Evolutionary conservation across 148 eudicot species (phyloP).

Genomic region (Fagopyrum esculentum): DNA sequence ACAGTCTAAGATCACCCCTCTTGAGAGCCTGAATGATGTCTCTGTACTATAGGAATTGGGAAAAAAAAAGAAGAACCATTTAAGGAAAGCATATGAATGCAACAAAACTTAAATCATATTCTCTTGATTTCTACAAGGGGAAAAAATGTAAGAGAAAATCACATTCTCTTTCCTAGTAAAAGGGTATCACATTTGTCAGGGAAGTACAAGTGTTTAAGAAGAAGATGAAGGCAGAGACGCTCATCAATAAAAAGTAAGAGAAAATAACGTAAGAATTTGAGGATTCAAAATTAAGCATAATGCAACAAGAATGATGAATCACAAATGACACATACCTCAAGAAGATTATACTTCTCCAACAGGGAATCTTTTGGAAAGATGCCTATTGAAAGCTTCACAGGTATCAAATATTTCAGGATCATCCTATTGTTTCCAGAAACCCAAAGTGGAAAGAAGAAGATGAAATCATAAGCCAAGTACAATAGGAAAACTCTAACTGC

Average conservation of each 20-base stretch:
- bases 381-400: slow-evolving; percentile 95
- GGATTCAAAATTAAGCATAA: slow-evolving; percentile 3
- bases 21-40: slow-evolving; percentile 68
- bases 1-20: slow-evolving; percentile 85
- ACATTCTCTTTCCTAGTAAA: not conserved
- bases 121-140: not conserved
- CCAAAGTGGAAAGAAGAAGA: slow-evolving; percentile 17
- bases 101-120: not conserved
- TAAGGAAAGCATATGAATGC: not conserved
- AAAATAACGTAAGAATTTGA: not conserved
- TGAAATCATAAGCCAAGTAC: slow-evolving; percentile 4
- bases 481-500: not conserved
- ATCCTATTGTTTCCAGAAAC: slow-evolving; percentile 38
- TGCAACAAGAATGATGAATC: slow-evolving; percentile 1
- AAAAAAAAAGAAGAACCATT: not conserved
- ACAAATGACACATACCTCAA: slow-evolving; percentile 47
- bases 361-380: slow-evolving; percentile 62
- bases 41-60: slow-evolving; percentile 47
- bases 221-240: not conserved
- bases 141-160: not conserved
- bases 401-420: slow-evolving; percentile 94
- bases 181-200: not conserved
- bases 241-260: not conserved
- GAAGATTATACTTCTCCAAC: slow-evolving; percentile 63
- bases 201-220: not conserved